Evolutionary conservation across 2,329 filamentous ascomycete species (phyloP), one percentile per base, ranked within the genome.

Genomic region (Calcarisporium arbuscula): DNA sequence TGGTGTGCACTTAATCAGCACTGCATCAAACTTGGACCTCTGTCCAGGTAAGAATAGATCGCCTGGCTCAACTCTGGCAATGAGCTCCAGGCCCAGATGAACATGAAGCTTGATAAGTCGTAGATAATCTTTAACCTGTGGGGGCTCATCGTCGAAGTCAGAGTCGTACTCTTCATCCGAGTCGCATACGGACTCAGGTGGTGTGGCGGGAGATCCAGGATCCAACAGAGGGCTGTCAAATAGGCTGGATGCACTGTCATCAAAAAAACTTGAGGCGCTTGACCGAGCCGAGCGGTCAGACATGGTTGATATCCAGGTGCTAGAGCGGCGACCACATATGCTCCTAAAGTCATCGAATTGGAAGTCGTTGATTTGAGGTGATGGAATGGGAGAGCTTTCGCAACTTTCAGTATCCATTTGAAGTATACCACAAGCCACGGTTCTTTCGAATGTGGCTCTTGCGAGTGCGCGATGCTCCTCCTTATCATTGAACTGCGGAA

Each of bases 101-200:
- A 49, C 39, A 32, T 49, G 46, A 4, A 40, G 34, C 22, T 41
- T 48, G 35, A 49, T 49, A 21, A 45, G 42, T n/a, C 30, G 32
- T 12, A 47, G n/a, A 17, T 44, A 42, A 12, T 36, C 38, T 15
- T 35, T 31, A 9, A 45, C 27, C 12, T 34, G 29, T 3, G 35
- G 23, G 1, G 32, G 26, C 10, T 44, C 43, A 10, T 43, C 39
- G 2, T 45, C 43, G 5, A 34, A 32, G n/a, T 44, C 44, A 15
- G 35, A 34, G 28, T 37, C 42, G n/a, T 30, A 35, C 21, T 41
- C 42, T 27, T 30, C 34, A 14, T 35, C 34, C 5, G 39, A 44
- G n/a, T 35, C 30, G 32, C 32, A 36, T n/a, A 32, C 41, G 11
- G 38, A 20, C 16, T 38, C 38, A 6, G 21, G 28, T 38, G 32